These are phyloP conservation scores for Neurospora tetraspora DNA, from an alignment of 495 filamentous ascomycete species.

Conservation along the genomic window DNA sequence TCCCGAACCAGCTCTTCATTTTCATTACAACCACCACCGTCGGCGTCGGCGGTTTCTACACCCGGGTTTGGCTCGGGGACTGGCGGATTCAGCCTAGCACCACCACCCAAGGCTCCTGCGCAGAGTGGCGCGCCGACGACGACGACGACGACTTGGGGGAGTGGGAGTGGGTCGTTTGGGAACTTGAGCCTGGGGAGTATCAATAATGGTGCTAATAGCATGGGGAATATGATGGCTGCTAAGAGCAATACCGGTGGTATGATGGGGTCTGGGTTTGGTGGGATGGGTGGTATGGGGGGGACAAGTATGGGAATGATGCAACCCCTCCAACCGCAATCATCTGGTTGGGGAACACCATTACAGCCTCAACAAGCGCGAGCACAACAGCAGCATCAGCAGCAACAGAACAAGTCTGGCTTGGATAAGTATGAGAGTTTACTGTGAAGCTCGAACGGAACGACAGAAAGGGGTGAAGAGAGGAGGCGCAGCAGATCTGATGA, in stretches of 20 bases:
- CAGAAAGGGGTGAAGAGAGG: too few species aligned
- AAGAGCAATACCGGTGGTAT: neutral
- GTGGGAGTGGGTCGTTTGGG: neutral
- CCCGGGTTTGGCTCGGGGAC: neutral
- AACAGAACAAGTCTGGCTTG: conserved; percentile 49
- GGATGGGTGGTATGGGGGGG: conserved; percentile 5
- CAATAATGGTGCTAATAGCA: neutral
- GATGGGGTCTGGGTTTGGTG: neutral
- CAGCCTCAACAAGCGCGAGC: too few species aligned
- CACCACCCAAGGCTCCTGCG: conserved; percentile 24
- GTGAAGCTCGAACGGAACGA: too few species aligned
- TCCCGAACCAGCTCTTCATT: conserved; percentile 23
- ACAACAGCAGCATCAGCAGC: conserved; percentile 30
- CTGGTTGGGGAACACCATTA: conserved; percentile 12
- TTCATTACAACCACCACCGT: conserved; percentile 42
- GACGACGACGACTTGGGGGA: conserved; percentile 1
- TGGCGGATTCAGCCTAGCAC: conserved; percentile 31
- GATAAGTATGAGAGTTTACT: conserved; percentile 74
- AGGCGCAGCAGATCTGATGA: too few species aligned
- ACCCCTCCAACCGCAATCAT: conserved; percentile 3
- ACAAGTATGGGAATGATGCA: conserved; percentile 5
- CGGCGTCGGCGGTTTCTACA: conserved; percentile 4
- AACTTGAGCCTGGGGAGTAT: neutral
- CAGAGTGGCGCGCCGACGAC: conserved; percentile 6
- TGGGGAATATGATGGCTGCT: neutral